Evolutionary conservation across 2,329 filamentous ascomycete genomes (phyloP).

Genomic region (Chaetomium strumarium): DNA sequence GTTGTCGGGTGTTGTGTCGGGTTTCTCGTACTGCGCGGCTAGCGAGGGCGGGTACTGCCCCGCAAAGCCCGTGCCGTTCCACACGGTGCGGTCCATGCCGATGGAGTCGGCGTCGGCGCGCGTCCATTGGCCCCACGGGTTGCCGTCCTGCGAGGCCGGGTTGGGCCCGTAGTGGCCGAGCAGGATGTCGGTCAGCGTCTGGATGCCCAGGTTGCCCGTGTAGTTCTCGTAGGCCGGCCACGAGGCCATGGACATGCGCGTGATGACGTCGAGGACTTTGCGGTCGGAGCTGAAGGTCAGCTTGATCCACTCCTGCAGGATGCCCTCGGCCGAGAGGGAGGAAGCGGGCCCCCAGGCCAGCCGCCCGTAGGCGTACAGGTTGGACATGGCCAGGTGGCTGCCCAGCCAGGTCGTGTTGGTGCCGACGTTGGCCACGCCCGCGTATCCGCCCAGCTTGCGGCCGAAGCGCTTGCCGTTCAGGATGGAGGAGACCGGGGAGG

Average conservation of each 20-base stretch:
- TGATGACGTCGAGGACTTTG: constrained; percentile 52
- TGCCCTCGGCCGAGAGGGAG: constrained; percentile 38
- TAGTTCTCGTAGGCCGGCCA: constrained; percentile 70
- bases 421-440: constrained; percentile 63
- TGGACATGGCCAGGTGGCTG: constrained; percentile 63
- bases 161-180: constrained; percentile 64
- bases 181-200: constrained; percentile 63
- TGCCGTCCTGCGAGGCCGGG: constrained; percentile 59
- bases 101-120: constrained; percentile 54
- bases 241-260: constrained; percentile 58
- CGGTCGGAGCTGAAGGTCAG: constrained; percentile 56
- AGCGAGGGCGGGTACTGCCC: constrained; percentile 62
- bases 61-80: constrained; percentile 59
- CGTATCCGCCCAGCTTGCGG: constrained; percentile 53
- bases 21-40: constrained; percentile 50
- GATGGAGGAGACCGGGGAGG: constrained; percentile 54
- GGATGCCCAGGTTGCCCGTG: constrained; percentile 62
- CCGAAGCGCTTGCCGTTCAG: constrained; percentile 55
- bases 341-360: constrained; percentile 63
- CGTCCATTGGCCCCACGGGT: constrained; percentile 68
- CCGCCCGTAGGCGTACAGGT: constrained; percentile 63
- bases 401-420: constrained; percentile 63
- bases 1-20: constrained; percentile 60
- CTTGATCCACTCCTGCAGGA: constrained; percentile 61
- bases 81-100: constrained; percentile 66